These are phyloP conservation scores for Excoecaria cochinchinensis DNA, from an alignment of 345 rosid species.

Conservation along the genomic window DNA sequence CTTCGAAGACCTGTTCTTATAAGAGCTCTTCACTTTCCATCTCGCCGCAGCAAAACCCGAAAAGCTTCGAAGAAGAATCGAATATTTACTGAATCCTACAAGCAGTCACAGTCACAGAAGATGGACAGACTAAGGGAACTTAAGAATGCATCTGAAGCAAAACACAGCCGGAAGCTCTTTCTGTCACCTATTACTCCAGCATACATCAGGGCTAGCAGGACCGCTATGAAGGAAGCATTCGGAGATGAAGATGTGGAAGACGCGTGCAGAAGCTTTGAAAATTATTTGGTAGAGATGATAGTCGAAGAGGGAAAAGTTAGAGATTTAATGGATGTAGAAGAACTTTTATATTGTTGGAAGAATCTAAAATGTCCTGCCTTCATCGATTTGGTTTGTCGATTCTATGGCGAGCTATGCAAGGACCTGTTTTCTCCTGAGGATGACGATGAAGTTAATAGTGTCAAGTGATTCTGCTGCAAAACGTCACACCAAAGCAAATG, in stretches of 20 bases:
- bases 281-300: slow-evolving; percentile 75
- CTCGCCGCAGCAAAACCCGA: slow-evolving; percentile 21
- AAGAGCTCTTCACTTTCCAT: slow-evolving; percentile 34
- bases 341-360: slow-evolving; percentile 84
- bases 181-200: slow-evolving; percentile 57
- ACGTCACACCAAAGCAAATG: background rate
- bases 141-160: slow-evolving; percentile 28
- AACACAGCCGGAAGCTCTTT: slow-evolving; percentile 31
- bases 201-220: slow-evolving; percentile 24
- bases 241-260: slow-evolving; percentile 53
- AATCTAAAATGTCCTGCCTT: slow-evolving; percentile 76
- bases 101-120: slow-evolving; percentile 23
- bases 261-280: slow-evolving; percentile 83
- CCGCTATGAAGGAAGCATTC: slow-evolving; percentile 17
- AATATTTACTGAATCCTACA: slow-evolving; percentile 4
- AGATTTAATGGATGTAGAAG: slow-evolving; percentile 78
- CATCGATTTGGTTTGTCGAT: slow-evolving; percentile 62
- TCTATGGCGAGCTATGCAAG: slow-evolving; percentile 83
- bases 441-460: background rate
- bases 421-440: slow-evolving; percentile 43
- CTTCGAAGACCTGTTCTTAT: slow-evolving; percentile 50
- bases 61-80: slow-evolving; percentile 19
- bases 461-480: slow-evolving; percentile 3
- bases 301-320: slow-evolving; percentile 74
- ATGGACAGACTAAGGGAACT: slow-evolving; percentile 41